A percentile compares a stretch with the other conserved stretches of the same genome.
phyloP scores from a whole-genome alignment of 345 rosid genomes.

The Dipteronia dyeriana region DNA sequence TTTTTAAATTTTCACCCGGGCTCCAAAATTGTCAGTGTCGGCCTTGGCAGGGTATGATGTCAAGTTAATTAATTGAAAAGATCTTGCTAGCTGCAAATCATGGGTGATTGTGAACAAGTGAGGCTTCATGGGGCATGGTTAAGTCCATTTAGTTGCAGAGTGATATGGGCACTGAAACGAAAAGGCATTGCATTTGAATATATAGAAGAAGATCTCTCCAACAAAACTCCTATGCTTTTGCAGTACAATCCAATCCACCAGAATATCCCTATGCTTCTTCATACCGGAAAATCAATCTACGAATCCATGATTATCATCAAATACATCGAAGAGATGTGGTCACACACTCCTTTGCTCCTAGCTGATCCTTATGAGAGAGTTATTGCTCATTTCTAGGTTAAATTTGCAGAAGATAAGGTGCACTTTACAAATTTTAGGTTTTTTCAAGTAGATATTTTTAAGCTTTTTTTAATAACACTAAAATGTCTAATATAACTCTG shows the following conservation, averaged over 20 bases:
- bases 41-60: neutral
- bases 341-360: conserved; percentile 24
- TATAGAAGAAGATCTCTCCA: conserved; percentile 20
- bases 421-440: neutral
- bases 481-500: no score
- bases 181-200: conserved; percentile 10
- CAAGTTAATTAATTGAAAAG: neutral
- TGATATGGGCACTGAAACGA: conserved; percentile 21
- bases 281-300: conserved; percentile 20
- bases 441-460: no score
- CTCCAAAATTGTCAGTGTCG: no score
- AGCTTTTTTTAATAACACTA: no score
- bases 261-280: conserved; percentile 41
- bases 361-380: conserved; percentile 14
- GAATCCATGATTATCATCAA: conserved; percentile 21
- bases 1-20: no score
- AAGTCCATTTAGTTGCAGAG: conserved; percentile 18
- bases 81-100: neutral
- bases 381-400: conserved; percentile 8
- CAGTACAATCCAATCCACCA: conserved; percentile 29
- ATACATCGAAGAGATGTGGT: conserved; percentile 23
- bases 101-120: conserved; percentile 14
- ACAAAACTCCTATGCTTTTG: conserved; percentile 31
- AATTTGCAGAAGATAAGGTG: conserved; percentile 12
- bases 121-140: conserved; percentile 16